Conservation (phyloP, 495 filamentous ascomycete species). For the Hypomontagnella monticulosa region DNA sequence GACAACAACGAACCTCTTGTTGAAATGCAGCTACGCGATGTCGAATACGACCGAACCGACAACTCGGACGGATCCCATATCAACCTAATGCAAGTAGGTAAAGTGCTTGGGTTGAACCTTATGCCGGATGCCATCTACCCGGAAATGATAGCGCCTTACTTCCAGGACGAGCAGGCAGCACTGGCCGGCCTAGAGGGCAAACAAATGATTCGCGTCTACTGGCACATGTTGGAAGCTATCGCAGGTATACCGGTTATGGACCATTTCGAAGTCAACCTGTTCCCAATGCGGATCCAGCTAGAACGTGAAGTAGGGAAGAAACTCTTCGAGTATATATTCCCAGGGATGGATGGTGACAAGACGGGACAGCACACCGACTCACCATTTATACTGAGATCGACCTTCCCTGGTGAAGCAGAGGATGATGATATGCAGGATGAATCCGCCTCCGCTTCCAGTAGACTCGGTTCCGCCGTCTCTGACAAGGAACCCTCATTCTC, state of each 20-base stretch:
- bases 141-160: constrained; percentile 90
- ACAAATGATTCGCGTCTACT: constrained; percentile 91
- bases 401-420: constrained; percentile 72
- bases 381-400: constrained; percentile 84
- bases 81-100: constrained; percentile 87
- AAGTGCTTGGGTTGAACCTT: constrained; percentile 85
- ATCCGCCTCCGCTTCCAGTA: constrained; percentile 43
- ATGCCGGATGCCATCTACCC: constrained; percentile 92
- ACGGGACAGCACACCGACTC: constrained; percentile 68
- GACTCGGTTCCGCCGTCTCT: constrained; percentile 43
- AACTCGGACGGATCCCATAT: constrained; percentile 96
- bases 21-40: constrained; percentile 89
- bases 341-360: constrained; percentile 63
- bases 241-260: constrained; percentile 97
- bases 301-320: constrained; percentile 93
- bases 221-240: constrained; percentile 98
- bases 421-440: constrained; percentile 65
- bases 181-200: constrained; percentile 59
- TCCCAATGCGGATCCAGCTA: constrained; percentile 92
- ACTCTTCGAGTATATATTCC: constrained; percentile 98
- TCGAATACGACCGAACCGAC: constrained; percentile 91
- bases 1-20: constrained; percentile 88
- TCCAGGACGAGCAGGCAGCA: constrained; percentile 67
- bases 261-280: constrained; percentile 93
- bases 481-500: constrained; percentile 54